Base-by-base conservation (phyloP, 139 green algal species). In the Pseudopediastrum boryanum region DNA sequence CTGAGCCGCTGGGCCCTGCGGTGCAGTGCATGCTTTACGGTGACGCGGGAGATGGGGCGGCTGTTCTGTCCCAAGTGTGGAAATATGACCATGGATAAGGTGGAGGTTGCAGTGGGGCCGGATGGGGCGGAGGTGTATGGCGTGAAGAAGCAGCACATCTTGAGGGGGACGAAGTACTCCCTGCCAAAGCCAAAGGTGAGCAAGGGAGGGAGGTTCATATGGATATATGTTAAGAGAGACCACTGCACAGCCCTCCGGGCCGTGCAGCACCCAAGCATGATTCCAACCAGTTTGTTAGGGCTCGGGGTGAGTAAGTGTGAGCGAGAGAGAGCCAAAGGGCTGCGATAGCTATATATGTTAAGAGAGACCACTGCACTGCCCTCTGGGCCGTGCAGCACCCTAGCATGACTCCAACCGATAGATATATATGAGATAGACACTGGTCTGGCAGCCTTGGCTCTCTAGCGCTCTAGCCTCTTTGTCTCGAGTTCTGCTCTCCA, bases 1-100 rank as follows among this genome's bases (percentile, higher is more conserved):
- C 67, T 96, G 29, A 83, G 69, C n/a, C 54, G 79, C 36, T 97
- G 89, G 85, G 94, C 89, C 51, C 85, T 98, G 75, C 90, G 92
- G 76, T 98, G 95, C 87, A 80, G 83, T 21, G 94, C 94, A 48
- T 98, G 95, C 85, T 91, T 84, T 81, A 75, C 79, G 44, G 83
- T 95, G 21, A 90, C 84, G 50, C 92, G 91, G 81, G 87, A 89
- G 70, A 61, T 68, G 29, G 83, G 83, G 6, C 84, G 92, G 19
- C n/a, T 98, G 73, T 99, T 99, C 85, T 99, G 95, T 83, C 90
- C 92, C 1, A 86, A 91, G 64, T 99, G 95, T 82, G 95, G 95
- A 74, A 98, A 98, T 84, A 87, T 92, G 75, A 87, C 90, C 0
- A 68, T 98, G 65, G 85, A 96, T 52, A 90, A 90, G 44, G 95